A percentile compares a stretch with the other conserved stretches of the same genome.
These are phyloP conservation scores for Yamadazyma akitaensis DNA, from an alignment of 805 yeast genomes.

Conservation along the genomic window DNA sequence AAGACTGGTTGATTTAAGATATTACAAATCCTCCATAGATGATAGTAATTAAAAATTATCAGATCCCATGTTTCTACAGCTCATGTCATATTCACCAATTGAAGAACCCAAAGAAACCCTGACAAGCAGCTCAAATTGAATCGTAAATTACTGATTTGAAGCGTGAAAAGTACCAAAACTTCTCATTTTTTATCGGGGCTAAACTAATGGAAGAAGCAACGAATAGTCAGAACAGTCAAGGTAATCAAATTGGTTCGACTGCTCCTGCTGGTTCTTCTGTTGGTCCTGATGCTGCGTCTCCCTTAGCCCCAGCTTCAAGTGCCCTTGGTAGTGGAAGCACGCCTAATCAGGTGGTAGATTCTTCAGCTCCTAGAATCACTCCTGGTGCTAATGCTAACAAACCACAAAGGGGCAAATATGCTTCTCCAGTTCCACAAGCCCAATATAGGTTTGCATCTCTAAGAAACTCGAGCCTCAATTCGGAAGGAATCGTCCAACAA, in stretches of 20 bases:
- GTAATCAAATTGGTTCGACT: background rate
- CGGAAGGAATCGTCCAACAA: conserved; percentile 45
- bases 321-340: background rate
- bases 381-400: background rate
- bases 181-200: conserved; percentile 46
- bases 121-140: conserved; percentile 41
- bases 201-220: conserved; percentile 35
- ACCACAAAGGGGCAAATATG: conserved; percentile 5
- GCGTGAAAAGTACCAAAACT: conserved; percentile 47
- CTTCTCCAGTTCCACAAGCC: conserved; percentile 8
- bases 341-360: background rate
- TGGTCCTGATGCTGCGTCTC: background rate
- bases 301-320: background rate
- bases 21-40: too few species aligned
- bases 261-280: background rate
- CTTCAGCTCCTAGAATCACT: background rate
- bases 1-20: too few species aligned
- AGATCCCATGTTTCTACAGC: too few species aligned
- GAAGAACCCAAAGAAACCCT: conserved; percentile 46
- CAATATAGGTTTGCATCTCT: conserved; percentile 14
- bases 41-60: too few species aligned
- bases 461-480: conserved; percentile 20
- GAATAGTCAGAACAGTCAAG: background rate
- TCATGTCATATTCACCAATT: conserved; percentile 51
- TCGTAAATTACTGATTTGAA: conserved; percentile 49